A percentile compares a stretch with the other conserved stretches of the same genome.
Conservation (phyloP, 1,139 yeast species). For the Candida frijolesensis region DNA sequence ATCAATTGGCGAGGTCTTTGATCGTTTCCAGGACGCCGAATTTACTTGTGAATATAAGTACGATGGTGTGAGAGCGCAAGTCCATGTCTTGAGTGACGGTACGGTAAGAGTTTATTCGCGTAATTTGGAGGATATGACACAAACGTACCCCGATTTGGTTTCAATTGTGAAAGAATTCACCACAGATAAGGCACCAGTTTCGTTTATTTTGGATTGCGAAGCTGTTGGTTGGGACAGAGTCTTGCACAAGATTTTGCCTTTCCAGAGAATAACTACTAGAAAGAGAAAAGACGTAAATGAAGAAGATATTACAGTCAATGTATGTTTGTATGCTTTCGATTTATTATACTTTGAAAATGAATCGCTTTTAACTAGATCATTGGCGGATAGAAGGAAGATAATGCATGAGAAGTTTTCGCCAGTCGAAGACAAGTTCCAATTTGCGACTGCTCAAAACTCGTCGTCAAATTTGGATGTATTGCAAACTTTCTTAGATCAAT, state of each 20-base stretch:
- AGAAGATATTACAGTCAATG: constrained; percentile 84
- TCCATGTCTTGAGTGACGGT: constrained; percentile 74
- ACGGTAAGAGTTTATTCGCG: constrained; percentile 80
- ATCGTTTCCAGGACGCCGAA: constrained; percentile 78
- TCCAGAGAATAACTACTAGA: constrained; percentile 89
- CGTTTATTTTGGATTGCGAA: constrained; percentile 87
- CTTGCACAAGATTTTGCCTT: constrained; percentile 77
- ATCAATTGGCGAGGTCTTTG: constrained; percentile 84
- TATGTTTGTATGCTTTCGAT: constrained; percentile 92
- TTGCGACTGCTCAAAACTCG: constrained; percentile 76
- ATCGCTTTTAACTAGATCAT: constrained; percentile 66
- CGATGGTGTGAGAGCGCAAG: constrained; percentile 98
- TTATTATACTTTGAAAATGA: constrained; percentile 71
- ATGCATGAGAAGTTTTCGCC: constrained; percentile 58
- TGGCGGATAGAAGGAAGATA: constrained; percentile 67
- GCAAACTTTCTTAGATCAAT: constrained; percentile 84
- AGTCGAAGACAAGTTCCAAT: constrained; percentile 77
- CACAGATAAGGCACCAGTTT: constrained; percentile 36
- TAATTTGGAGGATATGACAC: constrained; percentile 96
- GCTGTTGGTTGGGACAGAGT: constrained; percentile 98
- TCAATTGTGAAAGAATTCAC: constrained; percentile 67
- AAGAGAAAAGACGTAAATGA: constrained; percentile 91
- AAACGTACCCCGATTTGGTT: constrained; percentile 88
- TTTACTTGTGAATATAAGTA: constrained; percentile 96
- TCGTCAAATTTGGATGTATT: constrained; percentile 77